A percentile compares a stretch with the other conserved stretches of the same genome.
Evolutionary conservation across 2,329 filamentous ascomycete genomes (phyloP).

Genomic region (Xylogone sp.): DNA sequence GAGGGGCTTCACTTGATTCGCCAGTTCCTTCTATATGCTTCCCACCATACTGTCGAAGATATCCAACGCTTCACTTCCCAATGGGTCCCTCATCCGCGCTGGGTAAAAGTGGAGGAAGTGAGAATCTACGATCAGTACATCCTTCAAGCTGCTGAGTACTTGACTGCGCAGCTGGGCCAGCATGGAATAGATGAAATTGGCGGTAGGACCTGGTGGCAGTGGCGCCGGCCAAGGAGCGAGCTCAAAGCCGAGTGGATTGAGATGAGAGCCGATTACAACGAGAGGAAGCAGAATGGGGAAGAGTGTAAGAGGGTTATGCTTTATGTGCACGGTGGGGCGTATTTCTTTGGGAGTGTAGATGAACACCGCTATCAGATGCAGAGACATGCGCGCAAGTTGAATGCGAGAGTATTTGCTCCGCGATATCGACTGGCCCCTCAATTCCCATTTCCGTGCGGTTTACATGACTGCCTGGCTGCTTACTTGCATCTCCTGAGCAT

Average conservation of each 20-base stretch:
- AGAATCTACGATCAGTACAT: conserved; percentile 62
- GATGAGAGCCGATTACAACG: conserved; percentile 78
- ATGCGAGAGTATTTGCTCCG: conserved; percentile 83
- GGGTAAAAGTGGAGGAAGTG: conserved; percentile 75
- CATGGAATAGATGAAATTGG: conserved; percentile 74
- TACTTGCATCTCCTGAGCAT: conserved; percentile 78
- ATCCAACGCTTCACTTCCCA: conserved; percentile 87
- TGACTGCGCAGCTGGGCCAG: conserved; percentile 72
- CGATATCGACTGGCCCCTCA: conserved; percentile 86
- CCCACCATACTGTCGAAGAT: conserved; percentile 88
- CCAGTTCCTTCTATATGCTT: conserved; percentile 78
- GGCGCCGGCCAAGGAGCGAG: conserved; percentile 63
- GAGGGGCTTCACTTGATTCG: conserved; percentile 86
- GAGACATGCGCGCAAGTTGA: conserved; percentile 88
- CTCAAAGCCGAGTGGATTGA: conserved; percentile 93
- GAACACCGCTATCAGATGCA: conserved; percentile 99
- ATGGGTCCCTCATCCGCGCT: conserved; percentile 85
- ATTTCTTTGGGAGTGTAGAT: conserved; percentile 93
- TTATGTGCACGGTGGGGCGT: conserved; percentile 91
- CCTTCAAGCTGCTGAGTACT: conserved; percentile 58
- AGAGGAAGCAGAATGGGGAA: conserved; percentile 59
- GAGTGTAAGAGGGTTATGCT: conserved; percentile 76
- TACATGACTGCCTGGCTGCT: conserved; percentile 84
- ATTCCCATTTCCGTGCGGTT: conserved; percentile 90
- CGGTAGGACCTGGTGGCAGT: conserved; percentile 85